These are phyloP conservation scores for Helichrysum umbraculigerum DNA, from an alignment of 129 eudicot species.

Conservation along the genomic window DNA sequence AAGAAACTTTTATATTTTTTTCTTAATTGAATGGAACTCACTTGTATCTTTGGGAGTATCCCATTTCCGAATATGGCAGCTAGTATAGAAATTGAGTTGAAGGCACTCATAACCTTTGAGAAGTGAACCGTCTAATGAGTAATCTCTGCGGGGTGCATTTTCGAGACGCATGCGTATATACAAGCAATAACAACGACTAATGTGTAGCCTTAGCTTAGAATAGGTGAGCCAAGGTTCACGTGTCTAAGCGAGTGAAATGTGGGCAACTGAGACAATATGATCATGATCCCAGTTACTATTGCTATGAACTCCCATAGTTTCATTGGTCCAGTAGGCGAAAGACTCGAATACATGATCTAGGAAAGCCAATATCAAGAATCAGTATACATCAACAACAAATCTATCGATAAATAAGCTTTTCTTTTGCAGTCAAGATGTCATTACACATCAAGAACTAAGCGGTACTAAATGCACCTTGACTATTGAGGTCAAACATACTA, in stretches of 20 bases:
- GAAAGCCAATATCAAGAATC: background rate
- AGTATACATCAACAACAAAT: background rate
- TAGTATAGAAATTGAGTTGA: conserved; percentile 72
- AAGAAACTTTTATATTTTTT: background rate
- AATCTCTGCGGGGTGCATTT: conserved; percentile 61
- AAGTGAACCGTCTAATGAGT: conserved; percentile 49
- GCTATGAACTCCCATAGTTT: conserved; percentile 46
- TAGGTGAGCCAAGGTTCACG: background rate
- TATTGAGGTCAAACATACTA: too few species aligned
- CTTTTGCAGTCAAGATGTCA: too few species aligned
- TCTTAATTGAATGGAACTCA: background rate
- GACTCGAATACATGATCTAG: conserved; percentile 56
- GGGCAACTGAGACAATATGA: conserved; percentile 49
- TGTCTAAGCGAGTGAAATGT: conserved; percentile 34
- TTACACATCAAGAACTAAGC: too few species aligned
- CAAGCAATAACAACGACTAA: conserved; percentile 32
- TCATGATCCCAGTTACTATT: conserved; percentile 69
- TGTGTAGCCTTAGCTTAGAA: background rate
- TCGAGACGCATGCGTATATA: conserved; percentile 52
- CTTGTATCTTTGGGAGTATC: conserved; percentile 72
- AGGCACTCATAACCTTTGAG: conserved; percentile 48
- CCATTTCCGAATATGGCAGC: conserved; percentile 78
- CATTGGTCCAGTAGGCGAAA: conserved; percentile 54
- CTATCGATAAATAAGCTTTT: background rate
- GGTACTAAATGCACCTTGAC: too few species aligned